Base-by-base conservation (phyloP, 2,329 filamentous ascomycete species). In the Hypomyces perniciosus region DNA sequence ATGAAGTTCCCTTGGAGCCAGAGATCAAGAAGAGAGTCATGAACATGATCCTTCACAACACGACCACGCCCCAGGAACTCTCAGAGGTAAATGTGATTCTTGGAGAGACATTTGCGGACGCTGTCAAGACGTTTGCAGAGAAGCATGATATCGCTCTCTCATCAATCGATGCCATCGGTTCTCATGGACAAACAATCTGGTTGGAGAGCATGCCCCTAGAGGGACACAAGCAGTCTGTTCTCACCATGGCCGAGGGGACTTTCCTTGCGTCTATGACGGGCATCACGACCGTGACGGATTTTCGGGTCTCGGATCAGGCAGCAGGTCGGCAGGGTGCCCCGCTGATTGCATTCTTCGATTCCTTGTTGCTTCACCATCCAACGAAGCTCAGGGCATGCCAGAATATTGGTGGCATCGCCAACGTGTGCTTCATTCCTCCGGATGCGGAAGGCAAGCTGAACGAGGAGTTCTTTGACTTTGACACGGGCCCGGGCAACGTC, bases 321-420 rank as follows among this genome's bases (percentile, higher is more conserved):
- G 70, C 69, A 9, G 72, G 72, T 4, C 67, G 72, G 34, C 75
- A 77, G 54, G 74, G 72, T 5, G 71, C 74, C 8, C 73, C 77
- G 0, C 65, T 78, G n/a, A 72, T 75, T 52, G 73, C 70, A 5
- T 78, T 79, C 54, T 75, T 80, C 57, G 74, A 80, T 50, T 67
- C 71, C 0, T 59, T 77, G 4, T 54, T 78, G 1, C 65, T 80
- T 4, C 72, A 74, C 49, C 73, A 80, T 56, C 74, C 79, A 0
- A 75, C 65, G 4, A 81, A 79, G 62, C 66, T 80, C 6, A 74
- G 80, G 28, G 78, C 76, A 2, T 82, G 79, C 61, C 77, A 83
- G 59, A 82, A 83, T 58, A 82, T 84, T 48, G 78, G 78, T 46
- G 79, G 80, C 31, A 80, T 84, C 39, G 77, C 76, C 30, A 83